Base-by-base conservation (phyloP, 495 filamentous ascomycete genomes). In the Neohortaea acidophila region DNA sequence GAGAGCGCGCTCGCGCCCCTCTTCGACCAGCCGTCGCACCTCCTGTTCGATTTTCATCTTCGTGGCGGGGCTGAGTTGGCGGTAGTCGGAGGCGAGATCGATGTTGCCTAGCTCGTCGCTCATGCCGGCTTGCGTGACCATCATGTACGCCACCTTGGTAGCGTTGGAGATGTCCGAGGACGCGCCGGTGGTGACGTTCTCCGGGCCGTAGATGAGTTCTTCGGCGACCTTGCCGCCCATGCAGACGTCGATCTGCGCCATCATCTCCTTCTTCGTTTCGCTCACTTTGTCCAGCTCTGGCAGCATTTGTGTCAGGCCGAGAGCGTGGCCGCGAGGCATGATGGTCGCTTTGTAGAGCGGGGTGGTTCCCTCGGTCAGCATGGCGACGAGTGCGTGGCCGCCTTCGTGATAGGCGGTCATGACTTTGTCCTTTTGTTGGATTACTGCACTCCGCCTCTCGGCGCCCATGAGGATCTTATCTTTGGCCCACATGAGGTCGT, bases 381-480 rank as follows among this genome's bases (percentile, higher is more conserved):
- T 72, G 18, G 73, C 76, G 49, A 94, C 82, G 4, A 97, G 70
- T 2, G 91, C 84, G 59, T 97, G 89, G 2, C 89, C 89, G 41
- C 85, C 89, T 59, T 97, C 89, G 60, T 97, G 89, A 50, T 97
- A 97, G 2, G 89, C 89, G 24, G 89, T 97, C 67, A 84, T 75
- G 36, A 79, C 53, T 56, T 77, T 79, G 57, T 96, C 86, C 60
- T 86, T 80, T 37, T 84, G 70, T 31, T 79, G 79, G 43, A 96
- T 91, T 43, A 94, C 73, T 55, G 83, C 79, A 52, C 75, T 87
- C 50, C 72, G 75, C 55, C 78, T 72, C 64, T 96, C 89, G 21
- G 87, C 82, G 32, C 89, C 89, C 82, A 97, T 92, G 64, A 96
- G 78, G 40, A 97, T 83, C 61, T 86, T 92, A 64, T 97, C 89